phyloP scores from a whole-genome alignment of 805 yeast genomes.

The Saccharomycopsis sp. region DNA sequence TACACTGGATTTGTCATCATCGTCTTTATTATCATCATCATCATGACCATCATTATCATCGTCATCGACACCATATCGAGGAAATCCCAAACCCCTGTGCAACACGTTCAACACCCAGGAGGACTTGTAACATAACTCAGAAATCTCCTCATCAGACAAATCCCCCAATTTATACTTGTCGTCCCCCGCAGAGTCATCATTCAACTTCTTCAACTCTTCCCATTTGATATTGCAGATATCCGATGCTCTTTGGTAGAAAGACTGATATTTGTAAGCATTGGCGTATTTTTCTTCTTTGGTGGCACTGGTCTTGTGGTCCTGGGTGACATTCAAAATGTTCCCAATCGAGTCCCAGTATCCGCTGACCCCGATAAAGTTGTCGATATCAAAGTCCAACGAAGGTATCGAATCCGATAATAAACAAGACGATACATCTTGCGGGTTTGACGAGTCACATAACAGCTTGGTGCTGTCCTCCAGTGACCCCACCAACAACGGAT shows the following conservation, averaged over 20 bases:
- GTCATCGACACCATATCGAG: conserved; percentile 39
- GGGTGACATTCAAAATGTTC: conserved; percentile 32
- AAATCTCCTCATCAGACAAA: conserved; percentile 35
- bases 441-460: conserved; percentile 15
- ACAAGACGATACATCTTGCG: conserved; percentile 36
- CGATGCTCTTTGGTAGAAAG: conserved; percentile 35
- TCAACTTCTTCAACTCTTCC: conserved; percentile 30
- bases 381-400: conserved; percentile 45
- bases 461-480: conserved; percentile 13
- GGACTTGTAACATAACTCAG: conserved; percentile 52
- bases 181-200: conserved; percentile 23
- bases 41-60: conserved; percentile 20
- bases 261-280: conserved; percentile 36
- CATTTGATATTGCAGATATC: conserved; percentile 40
- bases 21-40: conserved; percentile 21
- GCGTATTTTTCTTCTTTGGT: conserved; percentile 23
- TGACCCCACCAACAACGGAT: conserved; percentile 31
- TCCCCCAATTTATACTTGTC: conserved; percentile 22
- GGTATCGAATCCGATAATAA: conserved; percentile 46
- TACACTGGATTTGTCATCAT: conserved; percentile 28
- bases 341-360: conserved; percentile 59
- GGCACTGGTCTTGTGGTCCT: conserved; percentile 17
- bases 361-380: conserved; percentile 54
- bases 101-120: conserved; percentile 49
- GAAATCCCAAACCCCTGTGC: conserved; percentile 54